phyloP scores from a whole-genome alignment of 1,284 basidiomycete genomes.

The Malassezia furfur region DNA sequence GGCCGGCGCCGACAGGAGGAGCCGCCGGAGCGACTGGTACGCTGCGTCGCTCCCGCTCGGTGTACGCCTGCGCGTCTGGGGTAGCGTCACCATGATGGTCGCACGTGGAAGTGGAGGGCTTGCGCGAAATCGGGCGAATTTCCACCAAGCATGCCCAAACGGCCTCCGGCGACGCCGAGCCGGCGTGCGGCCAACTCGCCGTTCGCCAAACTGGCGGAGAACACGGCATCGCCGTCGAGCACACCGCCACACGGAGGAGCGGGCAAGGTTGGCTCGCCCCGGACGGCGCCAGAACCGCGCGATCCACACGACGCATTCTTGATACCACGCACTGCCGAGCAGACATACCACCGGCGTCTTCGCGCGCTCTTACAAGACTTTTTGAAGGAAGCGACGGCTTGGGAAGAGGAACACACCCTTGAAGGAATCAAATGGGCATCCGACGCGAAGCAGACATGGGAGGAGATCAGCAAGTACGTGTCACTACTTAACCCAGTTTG shows the following conservation, averaged over 20 bases:
- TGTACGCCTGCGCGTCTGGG: not conserved
- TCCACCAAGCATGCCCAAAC: slow-evolving; percentile 6
- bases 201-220: slow-evolving; percentile 23
- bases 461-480: slow-evolving; percentile 18
- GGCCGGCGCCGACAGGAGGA: slow-evolving; percentile 30
- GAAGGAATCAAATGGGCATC: slow-evolving; percentile 38
- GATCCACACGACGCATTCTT: slow-evolving; percentile 17
- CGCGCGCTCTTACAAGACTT: slow-evolving; percentile 26
- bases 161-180: slow-evolving; percentile 5
- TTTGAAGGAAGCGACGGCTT: slow-evolving; percentile 21
- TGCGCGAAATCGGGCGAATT: not conserved
- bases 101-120: not conserved
- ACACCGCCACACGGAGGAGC: not conserved
- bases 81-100: not conserved
- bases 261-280: not conserved
- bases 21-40: slow-evolving; percentile 33
- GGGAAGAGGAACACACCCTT: slow-evolving; percentile 36
- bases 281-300: not conserved
- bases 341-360: slow-evolving; percentile 32
- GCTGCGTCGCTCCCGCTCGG: slow-evolving; percentile 23
- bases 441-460: slow-evolving; percentile 27
- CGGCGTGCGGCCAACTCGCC: slow-evolving; percentile 13
- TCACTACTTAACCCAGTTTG: not conserved
- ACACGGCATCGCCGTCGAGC: not conserved
- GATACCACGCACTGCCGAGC: slow-evolving; percentile 29